Conservation (phyloP, 202 grass and related monocot genomes). For the Alloteropsis angusta region DNA sequence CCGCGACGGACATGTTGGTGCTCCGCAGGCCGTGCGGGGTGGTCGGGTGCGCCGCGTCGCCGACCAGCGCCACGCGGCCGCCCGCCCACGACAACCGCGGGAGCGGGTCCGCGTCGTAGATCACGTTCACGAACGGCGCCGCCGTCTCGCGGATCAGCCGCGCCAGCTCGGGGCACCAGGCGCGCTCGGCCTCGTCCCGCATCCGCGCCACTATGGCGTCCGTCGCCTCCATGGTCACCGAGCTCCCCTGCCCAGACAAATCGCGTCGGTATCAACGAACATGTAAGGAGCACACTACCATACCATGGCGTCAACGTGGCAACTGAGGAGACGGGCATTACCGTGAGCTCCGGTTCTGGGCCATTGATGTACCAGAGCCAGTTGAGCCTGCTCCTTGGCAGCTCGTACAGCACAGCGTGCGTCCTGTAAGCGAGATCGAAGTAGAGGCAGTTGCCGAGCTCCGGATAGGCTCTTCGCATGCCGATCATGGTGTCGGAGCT, state of each 20-base stretch:
- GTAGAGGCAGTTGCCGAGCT: constrained; percentile 74
- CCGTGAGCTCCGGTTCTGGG: constrained; percentile 56
- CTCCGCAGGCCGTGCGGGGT: constrained; percentile 75
- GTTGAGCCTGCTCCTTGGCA: constrained; percentile 62
- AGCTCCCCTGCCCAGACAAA: constrained; percentile 38
- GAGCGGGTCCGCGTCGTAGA: constrained; percentile 66
- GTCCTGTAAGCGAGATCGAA: constrained; percentile 69
- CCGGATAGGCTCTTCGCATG: constrained; percentile 52
- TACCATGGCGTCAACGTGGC: not conserved
- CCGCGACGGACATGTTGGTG: constrained; percentile 86
- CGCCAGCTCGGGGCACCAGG: constrained; percentile 63
- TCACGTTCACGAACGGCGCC: constrained; percentile 75
- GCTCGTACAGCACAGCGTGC: constrained; percentile 76
- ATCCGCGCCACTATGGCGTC: constrained; percentile 39
- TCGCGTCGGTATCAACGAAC: not conserved
- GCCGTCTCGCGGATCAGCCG: constrained; percentile 52
- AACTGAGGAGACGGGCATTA: constrained; percentile 10
- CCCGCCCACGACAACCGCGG: constrained; percentile 41
- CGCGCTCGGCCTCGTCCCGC: constrained; percentile 45
- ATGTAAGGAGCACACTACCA: not conserved
- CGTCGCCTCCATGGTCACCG: constrained; percentile 63
- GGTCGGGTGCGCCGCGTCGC: constrained; percentile 86
- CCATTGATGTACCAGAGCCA: constrained; percentile 92
- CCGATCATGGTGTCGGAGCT: constrained; percentile 34
- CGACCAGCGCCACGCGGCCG: constrained; percentile 48